phyloP scores from a whole-genome alignment of 2,329 filamentous ascomycete species.

The Hypomyces rosellus region DNA sequence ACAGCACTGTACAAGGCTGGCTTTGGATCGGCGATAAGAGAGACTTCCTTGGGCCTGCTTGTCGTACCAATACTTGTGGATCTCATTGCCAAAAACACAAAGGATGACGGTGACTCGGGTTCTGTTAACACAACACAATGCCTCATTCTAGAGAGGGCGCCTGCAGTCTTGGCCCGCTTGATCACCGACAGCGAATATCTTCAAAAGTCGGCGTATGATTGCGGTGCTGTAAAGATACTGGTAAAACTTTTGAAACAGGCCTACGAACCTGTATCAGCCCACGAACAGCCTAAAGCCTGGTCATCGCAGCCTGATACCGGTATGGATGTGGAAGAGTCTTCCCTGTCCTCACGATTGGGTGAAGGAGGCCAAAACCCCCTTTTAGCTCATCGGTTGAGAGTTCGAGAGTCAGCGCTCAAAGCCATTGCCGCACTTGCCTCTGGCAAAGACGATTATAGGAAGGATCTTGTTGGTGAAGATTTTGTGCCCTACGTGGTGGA shows the following conservation, averaged over 20 bases:
- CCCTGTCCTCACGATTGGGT: conserved; percentile 47
- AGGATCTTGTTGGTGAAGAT: conserved; percentile 75
- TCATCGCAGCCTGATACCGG: conserved; percentile 31
- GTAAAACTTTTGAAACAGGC: conserved; percentile 44
- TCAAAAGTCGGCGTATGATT: conserved; percentile 75
- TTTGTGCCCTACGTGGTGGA: conserved; percentile 76
- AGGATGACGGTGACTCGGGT: conserved; percentile 37
- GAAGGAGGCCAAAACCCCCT: conserved; percentile 52
- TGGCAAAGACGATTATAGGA: conserved; percentile 77
- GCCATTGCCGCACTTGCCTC: conserved; percentile 77
- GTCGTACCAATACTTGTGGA: conserved; percentile 64
- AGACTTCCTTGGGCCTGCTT: conserved; percentile 58
- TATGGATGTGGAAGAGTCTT: conserved; percentile 27
- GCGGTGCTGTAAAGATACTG: conserved; percentile 40
- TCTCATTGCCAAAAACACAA: conserved; percentile 45
- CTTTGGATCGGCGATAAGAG: conserved; percentile 54
- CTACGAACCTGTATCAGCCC: conserved; percentile 39
- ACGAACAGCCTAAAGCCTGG: conserved; percentile 30
- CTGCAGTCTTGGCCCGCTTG: conserved; percentile 69
- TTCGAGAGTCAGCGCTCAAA: conserved; percentile 69
- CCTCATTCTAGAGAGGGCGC: conserved; percentile 60
- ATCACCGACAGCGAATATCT: conserved; percentile 72
- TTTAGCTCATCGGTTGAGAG: conserved; percentile 63
- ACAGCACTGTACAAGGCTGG: conserved; percentile 64
- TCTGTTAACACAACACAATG: conserved; percentile 30